Base-by-base conservation (phyloP, 169 alveolate genomes). In the Cyclospora cayetanensis region DNA sequence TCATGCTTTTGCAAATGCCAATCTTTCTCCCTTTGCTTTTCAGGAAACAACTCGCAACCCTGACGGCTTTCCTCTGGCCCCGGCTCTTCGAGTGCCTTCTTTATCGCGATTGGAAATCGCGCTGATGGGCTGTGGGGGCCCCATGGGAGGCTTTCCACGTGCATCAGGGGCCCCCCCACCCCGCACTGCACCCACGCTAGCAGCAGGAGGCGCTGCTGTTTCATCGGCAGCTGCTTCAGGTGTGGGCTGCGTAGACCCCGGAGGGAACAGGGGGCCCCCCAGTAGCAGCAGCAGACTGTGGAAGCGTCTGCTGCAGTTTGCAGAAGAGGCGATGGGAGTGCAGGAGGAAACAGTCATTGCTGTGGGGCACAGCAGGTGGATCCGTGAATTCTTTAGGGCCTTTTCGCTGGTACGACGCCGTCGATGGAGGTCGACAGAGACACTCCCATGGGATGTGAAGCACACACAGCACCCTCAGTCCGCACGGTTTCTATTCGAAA, bases 341-440 rank as follows among this genome's bases (percentile, higher is more conserved):
- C 41, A 22, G 12, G 34, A 22, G 77, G 77, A 41, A 34, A 70
- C 82, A 22, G 65, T 84, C 43, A 50, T 84, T 37, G 66, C 27
- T 50, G 92, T 65, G 34, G 83, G 92, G 15, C 83, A 66, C 72
- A 63, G 84, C 20, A 31, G 52, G 0, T 85, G 83, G 92, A 68
- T 85, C 15, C 83, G 68, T 15, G 52, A 37, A 18, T 85, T 65
- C 68, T 66, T 85, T n/a, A 35, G 53, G 66, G 77, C 77, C 31
- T 85, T 29, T 29, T 35, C 11, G 18, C 86, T 65, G 65, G 86
- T 74, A n/a, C n/a, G n/a, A n/a, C n/a, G n/a, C n/a, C n/a, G n/a
- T n/a, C n/a, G n/a, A n/a, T n/a, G n/a, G n/a, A n/a, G n/a, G n/a
- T n/a, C n/a, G n/a, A n/a, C n/a, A n/a, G n/a, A n/a, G n/a, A n/a